Percentiles rank a stretch among this genome's conserved stretches.
Evolutionary conservation across 148 eudicot genomes (phyloP).

Genomic region (Selenicereus undatus): DNA sequence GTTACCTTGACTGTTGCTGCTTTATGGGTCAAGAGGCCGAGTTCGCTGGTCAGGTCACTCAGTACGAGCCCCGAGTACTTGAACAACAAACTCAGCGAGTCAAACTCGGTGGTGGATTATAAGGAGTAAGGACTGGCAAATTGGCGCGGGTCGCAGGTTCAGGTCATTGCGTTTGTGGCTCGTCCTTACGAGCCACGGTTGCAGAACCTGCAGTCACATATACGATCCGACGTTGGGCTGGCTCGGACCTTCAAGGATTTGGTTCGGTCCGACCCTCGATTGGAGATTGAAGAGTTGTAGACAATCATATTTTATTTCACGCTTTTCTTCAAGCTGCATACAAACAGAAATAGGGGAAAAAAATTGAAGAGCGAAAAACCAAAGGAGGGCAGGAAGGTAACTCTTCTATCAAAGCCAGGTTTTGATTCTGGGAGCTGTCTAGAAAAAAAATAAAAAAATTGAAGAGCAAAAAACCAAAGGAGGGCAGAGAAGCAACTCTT

Average conservation of each 20-base stretch:
- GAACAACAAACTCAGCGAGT: slow-evolving; percentile 42
- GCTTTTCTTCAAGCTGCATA: too few species aligned
- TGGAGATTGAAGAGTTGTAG: too few species aligned
- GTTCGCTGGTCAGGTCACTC: slow-evolving; percentile 30
- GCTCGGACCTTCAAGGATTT: slow-evolving; percentile 38
- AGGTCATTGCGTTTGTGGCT: slow-evolving; percentile 42
- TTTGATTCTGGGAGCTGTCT: too few species aligned
- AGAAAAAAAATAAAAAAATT: too few species aligned
- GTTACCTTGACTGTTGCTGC: slow-evolving; percentile 48
- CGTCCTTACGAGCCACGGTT: slow-evolving; percentile 39
- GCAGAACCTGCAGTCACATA: slow-evolving; percentile 36
- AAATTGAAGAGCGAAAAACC: too few species aligned
- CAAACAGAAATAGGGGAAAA: too few species aligned
- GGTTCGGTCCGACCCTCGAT: slow-evolving; percentile 28
- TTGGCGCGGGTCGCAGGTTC: slow-evolving; percentile 43
- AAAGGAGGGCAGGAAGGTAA: too few species aligned
- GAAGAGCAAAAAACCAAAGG: too few species aligned
- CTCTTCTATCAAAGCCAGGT: too few species aligned
- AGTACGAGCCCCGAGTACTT: slow-evolving; percentile 49
- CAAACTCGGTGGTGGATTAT: slow-evolving; percentile 42
- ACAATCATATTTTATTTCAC: too few species aligned
- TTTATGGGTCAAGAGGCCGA: slow-evolving; percentile 43
- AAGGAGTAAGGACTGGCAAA: slow-evolving; percentile 63
- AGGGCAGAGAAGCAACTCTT: too few species aligned
- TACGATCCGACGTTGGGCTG: slow-evolving; percentile 39